A percentile compares a stretch with the other conserved stretches of the same genome.
These are phyloP conservation scores for Fragaria ananassa DNA, from an alignment of 306 rosid species.

Conservation along the genomic window DNA sequence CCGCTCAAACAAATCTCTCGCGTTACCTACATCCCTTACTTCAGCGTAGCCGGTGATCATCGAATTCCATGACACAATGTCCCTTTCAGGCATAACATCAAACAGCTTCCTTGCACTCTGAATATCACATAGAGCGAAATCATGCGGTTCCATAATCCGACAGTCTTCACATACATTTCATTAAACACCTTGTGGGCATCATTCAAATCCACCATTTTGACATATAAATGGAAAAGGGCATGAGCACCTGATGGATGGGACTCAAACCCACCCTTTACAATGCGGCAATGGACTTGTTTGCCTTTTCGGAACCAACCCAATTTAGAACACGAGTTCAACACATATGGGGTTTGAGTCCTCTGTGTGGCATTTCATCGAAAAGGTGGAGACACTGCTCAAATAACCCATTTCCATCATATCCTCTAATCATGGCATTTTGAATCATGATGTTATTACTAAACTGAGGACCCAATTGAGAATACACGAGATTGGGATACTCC, in stretches of 20 bases:
- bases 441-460: slow-evolving; percentile 13
- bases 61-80: slow-evolving; percentile 27
- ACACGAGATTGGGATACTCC: slow-evolving; percentile 19
- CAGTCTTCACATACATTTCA: slow-evolving; percentile 13
- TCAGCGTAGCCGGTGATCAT: slow-evolving; percentile 24
- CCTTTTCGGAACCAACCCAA: slow-evolving; percentile 26
- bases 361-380: slow-evolving; percentile 26
- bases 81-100: slow-evolving; percentile 26
- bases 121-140: slow-evolving; percentile 14
- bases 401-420: slow-evolving; percentile 15
- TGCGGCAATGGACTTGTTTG: slow-evolving; percentile 25
- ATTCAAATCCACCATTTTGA: slow-evolving; percentile 3
- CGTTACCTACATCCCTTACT: slow-evolving; percentile 10
- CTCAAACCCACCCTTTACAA: slow-evolving; percentile 23
- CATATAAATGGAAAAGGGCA: slow-evolving; percentile 25
- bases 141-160: slow-evolving; percentile 22
- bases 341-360: slow-evolving; percentile 33
- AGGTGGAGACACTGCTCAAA: slow-evolving; percentile 15
- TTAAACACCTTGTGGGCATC: slow-evolving; percentile 30
- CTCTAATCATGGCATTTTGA: slow-evolving; percentile 35
- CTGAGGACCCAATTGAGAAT: slow-evolving; percentile 15
- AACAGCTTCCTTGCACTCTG: slow-evolving; percentile 24
- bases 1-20: slow-evolving; percentile 25
- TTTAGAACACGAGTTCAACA: slow-evolving; percentile 28
- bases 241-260: slow-evolving; percentile 11